Base-by-base conservation (phyloP, 495 filamentous ascomycete species). In the Lepidopterella palustris region DNA sequence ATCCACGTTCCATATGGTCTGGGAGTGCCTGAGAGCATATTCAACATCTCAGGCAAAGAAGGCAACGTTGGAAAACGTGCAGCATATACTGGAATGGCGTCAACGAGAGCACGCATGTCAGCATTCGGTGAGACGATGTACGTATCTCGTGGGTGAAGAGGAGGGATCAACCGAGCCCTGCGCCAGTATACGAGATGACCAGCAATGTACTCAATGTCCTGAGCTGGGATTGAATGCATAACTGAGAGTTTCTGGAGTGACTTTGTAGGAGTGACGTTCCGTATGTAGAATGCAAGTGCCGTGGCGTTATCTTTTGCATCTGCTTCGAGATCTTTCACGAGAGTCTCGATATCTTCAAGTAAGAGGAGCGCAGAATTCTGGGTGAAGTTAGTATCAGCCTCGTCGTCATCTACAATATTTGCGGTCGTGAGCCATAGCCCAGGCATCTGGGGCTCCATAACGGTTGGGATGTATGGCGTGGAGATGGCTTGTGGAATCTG, bases 121-220 rank as follows among this genome's bases (percentile, higher is more conserved):
- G 89, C 91, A 70, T 96, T 96, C 0, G 92, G 93, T 23, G 88
- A 93, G 28, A 96, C 84, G 25, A 96, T 87, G 72, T 97, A 98
- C n/a, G 84, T 89, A 70, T 97, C 90, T 29, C 92, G 78, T 31
- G 86, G 87, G 63, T 96, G 90, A 13, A 97, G 80, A 1, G 93
- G 93, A 10, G 90, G 89, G 58, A 98, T 95, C 27, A 92, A 86
- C 35, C 92, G 87, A 32, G 92, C 93, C 52, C 90, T 85, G 28
- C 93, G 82, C 90, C 91, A 97, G 75, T 92, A 95, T 42, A 97
- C 90, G 52, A 98, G 84, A 73, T 97, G 92, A 47, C 87, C 85
- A 10, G 91, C 90, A 50, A 95, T 83, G 67, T 87, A 81, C 58
- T 91, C 87, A 60, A 97, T 87, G 32, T 93, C 87, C 4, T 80